Evolutionary conservation across 306 rosid species (phyloP).

Genomic region (Vicia sativa): DNA sequence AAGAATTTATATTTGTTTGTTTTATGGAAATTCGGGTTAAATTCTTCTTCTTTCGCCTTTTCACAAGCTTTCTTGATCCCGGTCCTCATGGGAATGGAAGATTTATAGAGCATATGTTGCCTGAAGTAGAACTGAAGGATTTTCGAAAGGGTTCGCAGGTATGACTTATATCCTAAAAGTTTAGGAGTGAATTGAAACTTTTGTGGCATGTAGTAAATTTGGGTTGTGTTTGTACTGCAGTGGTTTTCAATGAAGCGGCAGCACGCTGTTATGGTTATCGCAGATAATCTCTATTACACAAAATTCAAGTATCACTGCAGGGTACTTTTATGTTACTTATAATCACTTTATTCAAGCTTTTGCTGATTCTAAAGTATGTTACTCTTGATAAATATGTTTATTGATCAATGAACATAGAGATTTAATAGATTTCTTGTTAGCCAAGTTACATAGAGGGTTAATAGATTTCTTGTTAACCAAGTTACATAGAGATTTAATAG

Average conservation of each 20-base stretch:
- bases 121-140: constrained; percentile 71
- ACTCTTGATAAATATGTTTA: neutral
- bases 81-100: constrained; percentile 94
- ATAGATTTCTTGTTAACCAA: neutral
- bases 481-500: neutral
- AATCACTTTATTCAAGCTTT: constrained; percentile 19
- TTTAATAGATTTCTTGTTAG: neutral
- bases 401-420: neutral
- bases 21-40: constrained; percentile 26
- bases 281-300: constrained; percentile 76
- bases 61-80: constrained; percentile 61
- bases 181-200: constrained; percentile 23
- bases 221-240: constrained; percentile 51
- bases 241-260: constrained; percentile 91
- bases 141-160: constrained; percentile 96
- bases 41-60: neutral
- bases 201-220: constrained; percentile 30
- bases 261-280: constrained; percentile 75
- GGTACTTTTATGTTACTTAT: constrained; percentile 53
- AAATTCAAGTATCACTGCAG: constrained; percentile 79
- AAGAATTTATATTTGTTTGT: constrained; percentile 14
- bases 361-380: constrained; percentile 20
- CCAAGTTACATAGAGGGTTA: too few species aligned
- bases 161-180: constrained; percentile 19
- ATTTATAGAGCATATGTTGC: constrained; percentile 78